Evolutionary conservation across 768 basidiomycete genomes (phyloP), one percentile per base, ranked within the genome.

Genomic region (Mycena haematopus): DNA sequence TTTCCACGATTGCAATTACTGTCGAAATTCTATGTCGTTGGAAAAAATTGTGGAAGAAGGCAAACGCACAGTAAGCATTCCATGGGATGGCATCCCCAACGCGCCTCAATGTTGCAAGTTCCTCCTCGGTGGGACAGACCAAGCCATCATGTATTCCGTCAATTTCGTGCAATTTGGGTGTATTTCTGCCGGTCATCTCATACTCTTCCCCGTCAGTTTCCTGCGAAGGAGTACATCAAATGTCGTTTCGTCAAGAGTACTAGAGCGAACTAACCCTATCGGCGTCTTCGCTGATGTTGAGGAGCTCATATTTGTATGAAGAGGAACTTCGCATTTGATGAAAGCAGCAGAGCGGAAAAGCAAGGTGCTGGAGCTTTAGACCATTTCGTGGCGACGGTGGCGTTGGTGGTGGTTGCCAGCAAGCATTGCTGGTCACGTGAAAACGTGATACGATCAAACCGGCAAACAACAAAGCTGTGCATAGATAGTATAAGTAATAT

Each of bases 1-100:
- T 73, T 72, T 92, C 89, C 33, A 90, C 79, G 42, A 89, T 35
- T 6, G 87, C 88, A 53, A 91, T 88, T 58, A 88, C 87, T 88
- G 55, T 13, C 50, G 25, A 17, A 52, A 13, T 38, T 33, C 6
- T 59, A 33, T 46, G 50, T 29, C 7, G 2, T 29, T 27, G 31
- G 54, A 27, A 35, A 7, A 17, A 38, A 19, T 17, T 3, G 19
- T 11, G 42, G 17, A 19, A 36, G 21, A 21, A 52, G 9, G 11
- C 27, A 13, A 55, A 21, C n/a, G 17, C 52, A 84, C 83, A 68
- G 71, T 84, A 86, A 17, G 85, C 84, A 53, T 75, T 77, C 86
- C 86, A 87, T 1, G 87, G 87, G 49, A 88, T 71, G 9, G 67
- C 50, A 58, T 90, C 89, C 11, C 88, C 73, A 9, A 91, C 84